Evolutionary conservation across 1,139 yeast species (phyloP).

Genomic region (Hansenula lynferdii): DNA sequence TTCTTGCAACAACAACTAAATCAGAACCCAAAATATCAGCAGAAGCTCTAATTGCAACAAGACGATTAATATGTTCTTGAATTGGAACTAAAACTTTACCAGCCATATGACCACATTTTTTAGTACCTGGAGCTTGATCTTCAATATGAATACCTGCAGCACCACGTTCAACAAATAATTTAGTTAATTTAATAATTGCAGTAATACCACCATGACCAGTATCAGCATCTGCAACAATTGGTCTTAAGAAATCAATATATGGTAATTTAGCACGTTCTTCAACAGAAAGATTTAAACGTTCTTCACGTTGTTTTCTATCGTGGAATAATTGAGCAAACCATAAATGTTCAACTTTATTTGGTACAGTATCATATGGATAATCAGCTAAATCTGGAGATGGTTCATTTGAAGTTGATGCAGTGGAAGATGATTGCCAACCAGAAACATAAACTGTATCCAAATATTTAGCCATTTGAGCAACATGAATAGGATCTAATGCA

Average conservation of each 20-base stretch:
- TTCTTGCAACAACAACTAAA: constrained; percentile 85
- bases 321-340: constrained; percentile 97
- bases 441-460: constrained; percentile 90
- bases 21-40: constrained; percentile 93
- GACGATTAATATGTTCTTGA: constrained; percentile 92
- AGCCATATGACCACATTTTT: constrained; percentile 96
- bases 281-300: constrained; percentile 56
- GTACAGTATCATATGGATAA: constrained; percentile 98
- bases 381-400: constrained; percentile 99
- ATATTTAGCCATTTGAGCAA: constrained; percentile 94
- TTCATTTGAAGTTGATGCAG: constrained; percentile 95
- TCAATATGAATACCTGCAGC: constrained; percentile 99
- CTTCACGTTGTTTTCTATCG: constrained; percentile 94
- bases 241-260: constrained; percentile 79
- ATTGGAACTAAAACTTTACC: constrained; percentile 98
- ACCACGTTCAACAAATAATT: constrained; percentile 95
- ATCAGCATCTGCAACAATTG: constrained; percentile 96
- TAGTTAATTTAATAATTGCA: constrained; percentile 92
- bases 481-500: constrained; percentile 94
- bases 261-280: constrained; percentile 57
- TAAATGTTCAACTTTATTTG: constrained; percentile 95
- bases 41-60: constrained; percentile 90
- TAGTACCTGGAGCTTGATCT: constrained; percentile 98
- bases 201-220: constrained; percentile 99
- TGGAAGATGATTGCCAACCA: constrained; percentile 98